Evolutionary conservation across 2,329 filamentous ascomycete species (phyloP).

Genomic region (Moelleriella libera): DNA sequence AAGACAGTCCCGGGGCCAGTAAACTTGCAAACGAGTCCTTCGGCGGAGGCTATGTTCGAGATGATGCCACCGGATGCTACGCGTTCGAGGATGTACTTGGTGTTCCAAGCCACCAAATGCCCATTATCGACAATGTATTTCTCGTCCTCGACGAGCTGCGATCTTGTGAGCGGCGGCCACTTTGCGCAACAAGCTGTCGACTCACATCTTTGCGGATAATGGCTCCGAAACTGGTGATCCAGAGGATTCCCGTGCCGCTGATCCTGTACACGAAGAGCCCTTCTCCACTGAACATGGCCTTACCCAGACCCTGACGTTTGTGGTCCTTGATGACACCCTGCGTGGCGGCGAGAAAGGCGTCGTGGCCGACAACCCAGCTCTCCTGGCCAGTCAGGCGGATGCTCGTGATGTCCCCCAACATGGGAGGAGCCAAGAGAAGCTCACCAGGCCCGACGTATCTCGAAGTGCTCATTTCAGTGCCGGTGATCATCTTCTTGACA

Average conservation of each 20-base stretch:
- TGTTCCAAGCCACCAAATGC: slow-evolving; percentile 93
- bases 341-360: slow-evolving; percentile 75
- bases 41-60: slow-evolving; percentile 67
- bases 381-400: slow-evolving; percentile 59
- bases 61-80: slow-evolving; percentile 84
- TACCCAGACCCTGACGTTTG: slow-evolving; percentile 72
- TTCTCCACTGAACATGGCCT: slow-evolving; percentile 89
- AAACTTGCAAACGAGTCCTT: slow-evolving; percentile 91
- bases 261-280: slow-evolving; percentile 86
- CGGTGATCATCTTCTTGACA: slow-evolving; percentile 78
- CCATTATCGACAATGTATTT: slow-evolving; percentile 89
- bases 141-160: slow-evolving; percentile 50
- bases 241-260: slow-evolving; percentile 64
- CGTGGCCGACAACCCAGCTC: slow-evolving; percentile 73
- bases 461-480: slow-evolving; percentile 66
- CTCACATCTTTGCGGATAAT: slow-evolving; percentile 84
- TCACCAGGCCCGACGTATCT: slow-evolving; percentile 84
- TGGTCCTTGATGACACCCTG: slow-evolving; percentile 81
- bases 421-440: slow-evolving; percentile 65
- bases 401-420: slow-evolving; percentile 74
- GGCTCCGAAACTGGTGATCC: slow-evolving; percentile 86
- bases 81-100: slow-evolving; percentile 81
- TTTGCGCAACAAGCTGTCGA: not conserved
- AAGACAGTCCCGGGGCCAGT: slow-evolving; percentile 83
- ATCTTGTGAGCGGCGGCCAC: not conserved